These are phyloP conservation scores for Tuber brumale DNA, from an alignment of 495 filamentous ascomycete species.

Conservation along the genomic window DNA sequence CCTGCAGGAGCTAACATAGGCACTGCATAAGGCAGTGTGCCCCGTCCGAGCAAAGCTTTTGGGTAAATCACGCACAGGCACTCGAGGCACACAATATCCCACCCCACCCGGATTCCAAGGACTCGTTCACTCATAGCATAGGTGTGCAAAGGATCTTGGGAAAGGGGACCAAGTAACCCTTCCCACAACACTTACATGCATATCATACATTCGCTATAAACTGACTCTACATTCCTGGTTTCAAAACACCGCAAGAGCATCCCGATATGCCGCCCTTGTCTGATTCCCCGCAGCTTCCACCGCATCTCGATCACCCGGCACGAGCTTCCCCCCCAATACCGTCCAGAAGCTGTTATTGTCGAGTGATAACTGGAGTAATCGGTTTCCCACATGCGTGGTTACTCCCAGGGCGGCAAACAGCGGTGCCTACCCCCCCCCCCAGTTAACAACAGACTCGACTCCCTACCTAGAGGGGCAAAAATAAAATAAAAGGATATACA, in stretches of 20 bases:
- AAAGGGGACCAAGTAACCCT: background rate
- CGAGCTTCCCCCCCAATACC: background rate
- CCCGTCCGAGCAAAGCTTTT: no score
- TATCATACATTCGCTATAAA: background rate
- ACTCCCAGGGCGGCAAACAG: background rate
- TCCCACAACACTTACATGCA: background rate
- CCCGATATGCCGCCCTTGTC: background rate
- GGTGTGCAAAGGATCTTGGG: background rate
- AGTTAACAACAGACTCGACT: no score
- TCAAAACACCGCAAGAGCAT: background rate
- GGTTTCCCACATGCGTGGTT: fast-evolving
- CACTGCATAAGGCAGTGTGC: no score
- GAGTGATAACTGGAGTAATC: background rate
- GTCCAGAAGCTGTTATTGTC: background rate
- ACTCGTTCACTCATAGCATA: no score
- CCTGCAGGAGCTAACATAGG: no score
- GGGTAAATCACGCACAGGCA: background rate
- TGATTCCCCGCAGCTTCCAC: background rate
- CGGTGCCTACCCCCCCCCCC: background rate
- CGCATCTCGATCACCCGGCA: background rate
- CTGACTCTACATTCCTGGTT: background rate
- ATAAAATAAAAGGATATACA: background rate
- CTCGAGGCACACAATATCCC: background rate
- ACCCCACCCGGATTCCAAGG: background rate
- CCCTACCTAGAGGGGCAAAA: background rate